Evolutionary conservation across 768 basidiomycete genomes (phyloP).

Genomic region (Psilocybe subaeruginosa): DNA sequence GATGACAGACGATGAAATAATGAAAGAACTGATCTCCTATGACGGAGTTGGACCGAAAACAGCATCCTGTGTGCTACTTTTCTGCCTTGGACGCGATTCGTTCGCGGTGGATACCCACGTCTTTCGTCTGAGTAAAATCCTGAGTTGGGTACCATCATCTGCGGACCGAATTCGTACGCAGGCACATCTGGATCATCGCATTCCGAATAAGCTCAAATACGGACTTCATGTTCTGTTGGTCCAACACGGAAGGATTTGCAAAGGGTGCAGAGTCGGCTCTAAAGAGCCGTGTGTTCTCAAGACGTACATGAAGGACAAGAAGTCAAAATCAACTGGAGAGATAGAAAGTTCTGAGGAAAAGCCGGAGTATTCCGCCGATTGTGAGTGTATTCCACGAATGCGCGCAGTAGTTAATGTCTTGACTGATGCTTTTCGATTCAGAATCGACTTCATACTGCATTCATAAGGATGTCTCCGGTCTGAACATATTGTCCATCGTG

Average conservation of each 20-base stretch:
- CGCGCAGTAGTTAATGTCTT: too few species aligned
- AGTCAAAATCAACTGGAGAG: background rate
- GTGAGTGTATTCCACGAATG: background rate
- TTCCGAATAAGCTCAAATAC: conserved; percentile 58
- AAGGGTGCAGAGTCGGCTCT: conserved; percentile 48
- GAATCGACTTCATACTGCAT: too few species aligned
- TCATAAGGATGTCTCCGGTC: too few species aligned
- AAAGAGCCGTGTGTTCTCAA: conserved; percentile 32
- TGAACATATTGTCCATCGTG: too few species aligned
- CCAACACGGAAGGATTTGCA: conserved; percentile 55
- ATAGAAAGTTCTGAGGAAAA: too few species aligned
- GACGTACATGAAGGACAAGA: conserved; percentile 28
- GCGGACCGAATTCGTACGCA: conserved; percentile 57
- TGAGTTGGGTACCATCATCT: conserved; percentile 51
- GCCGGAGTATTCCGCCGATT: background rate
- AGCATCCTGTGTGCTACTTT: conserved; percentile 62
- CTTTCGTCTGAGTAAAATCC: conserved; percentile 51
- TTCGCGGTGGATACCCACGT: conserved; percentile 72
- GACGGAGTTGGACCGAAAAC: conserved; percentile 67
- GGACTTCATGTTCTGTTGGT: conserved; percentile 63
- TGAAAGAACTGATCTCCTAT: conserved; percentile 59
- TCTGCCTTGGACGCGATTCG: conserved; percentile 60
- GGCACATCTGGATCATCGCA: conserved; percentile 54
- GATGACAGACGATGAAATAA: conserved; percentile 50
- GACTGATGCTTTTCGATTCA: too few species aligned